Percentiles rank a stretch among this genome's conserved stretches.
phyloP scores from a whole-genome alignment of 805 yeast species.

The Teunomyces cretensis region DNA sequence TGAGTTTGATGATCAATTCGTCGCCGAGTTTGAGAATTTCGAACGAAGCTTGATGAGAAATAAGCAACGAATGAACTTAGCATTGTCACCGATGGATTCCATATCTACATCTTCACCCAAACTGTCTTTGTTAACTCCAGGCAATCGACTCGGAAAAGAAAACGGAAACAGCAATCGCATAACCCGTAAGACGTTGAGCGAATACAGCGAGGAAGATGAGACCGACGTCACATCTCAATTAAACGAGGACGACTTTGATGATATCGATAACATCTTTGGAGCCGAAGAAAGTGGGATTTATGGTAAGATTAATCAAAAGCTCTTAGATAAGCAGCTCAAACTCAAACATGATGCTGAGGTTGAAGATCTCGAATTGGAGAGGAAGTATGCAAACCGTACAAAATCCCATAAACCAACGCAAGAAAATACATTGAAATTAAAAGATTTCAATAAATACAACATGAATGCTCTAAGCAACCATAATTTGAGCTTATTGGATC shows the following conservation, averaged over 20 bases:
- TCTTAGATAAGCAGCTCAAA: constrained; percentile 21
- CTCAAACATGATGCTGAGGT: constrained; percentile 31
- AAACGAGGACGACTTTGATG: constrained; percentile 39
- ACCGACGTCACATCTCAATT: constrained; percentile 40
- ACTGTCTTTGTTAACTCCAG: constrained; percentile 10
- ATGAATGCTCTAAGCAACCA: constrained; percentile 5
- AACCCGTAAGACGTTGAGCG: constrained; percentile 29
- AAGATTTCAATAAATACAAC: constrained; percentile 22
- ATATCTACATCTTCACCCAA: constrained; percentile 27
- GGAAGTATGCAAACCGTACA: constrained; percentile 13
- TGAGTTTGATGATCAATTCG: constrained; percentile 5
- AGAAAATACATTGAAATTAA: constrained; percentile 30
- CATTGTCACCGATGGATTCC: constrained; percentile 19
- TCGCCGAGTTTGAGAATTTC: constrained; percentile 7
- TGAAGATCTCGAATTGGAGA: constrained; percentile 32
- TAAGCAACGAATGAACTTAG: constrained; percentile 5
- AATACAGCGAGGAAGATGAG: constrained; percentile 38
- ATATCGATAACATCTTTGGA: constrained; percentile 38
- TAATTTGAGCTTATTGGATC: constrained; percentile 17
- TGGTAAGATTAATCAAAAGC: constrained; percentile 23
- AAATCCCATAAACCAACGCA: constrained; percentile 7
- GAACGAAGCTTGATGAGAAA: constrained; percentile 5
- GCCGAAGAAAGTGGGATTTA: constrained; percentile 37
- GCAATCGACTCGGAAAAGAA: background rate
- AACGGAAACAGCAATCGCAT: constrained; percentile 7